These are phyloP conservation scores for Rauvolfia tetraphylla DNA, from an alignment of 257 asterid species.

Conservation along the genomic window DNA sequence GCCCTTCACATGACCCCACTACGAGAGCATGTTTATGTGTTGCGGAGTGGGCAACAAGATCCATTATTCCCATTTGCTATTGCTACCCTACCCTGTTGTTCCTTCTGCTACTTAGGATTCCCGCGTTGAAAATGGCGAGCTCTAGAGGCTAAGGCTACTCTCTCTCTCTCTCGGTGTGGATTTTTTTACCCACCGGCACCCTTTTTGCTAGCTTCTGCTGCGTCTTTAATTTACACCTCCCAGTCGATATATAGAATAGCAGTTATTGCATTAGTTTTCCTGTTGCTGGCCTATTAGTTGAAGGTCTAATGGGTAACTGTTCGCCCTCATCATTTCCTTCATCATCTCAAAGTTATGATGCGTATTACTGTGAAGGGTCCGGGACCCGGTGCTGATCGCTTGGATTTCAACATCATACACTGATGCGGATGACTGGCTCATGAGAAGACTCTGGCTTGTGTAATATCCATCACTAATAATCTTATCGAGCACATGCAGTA, in stretches of 20 bases:
- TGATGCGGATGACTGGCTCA: background rate
- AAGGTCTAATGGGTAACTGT: background rate
- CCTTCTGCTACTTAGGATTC: slow-evolving; percentile 16
- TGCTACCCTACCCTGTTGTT: background rate
- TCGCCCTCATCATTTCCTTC: slow-evolving; percentile 11
- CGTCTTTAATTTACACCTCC: background rate
- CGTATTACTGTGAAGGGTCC: background rate
- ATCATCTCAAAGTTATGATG: background rate
- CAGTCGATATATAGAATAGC: background rate
- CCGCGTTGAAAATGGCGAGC: slow-evolving; percentile 13
- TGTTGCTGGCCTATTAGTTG: background rate
- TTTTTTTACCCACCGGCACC: background rate
- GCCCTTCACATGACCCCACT: slow-evolving; percentile 15
- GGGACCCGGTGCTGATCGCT: slow-evolving; percentile 11
- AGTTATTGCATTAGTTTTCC: too few species aligned
- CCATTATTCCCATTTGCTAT: background rate
- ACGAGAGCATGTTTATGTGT: background rate
- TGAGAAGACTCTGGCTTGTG: background rate
- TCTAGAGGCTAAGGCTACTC: background rate
- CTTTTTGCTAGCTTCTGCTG: background rate
- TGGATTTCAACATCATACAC: slow-evolving; percentile 15
- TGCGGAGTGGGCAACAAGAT: slow-evolving; percentile 5
- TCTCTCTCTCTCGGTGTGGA: background rate
- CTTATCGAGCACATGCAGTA: background rate
- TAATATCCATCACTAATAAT: background rate